Evolutionary conservation across 2,329 filamentous ascomycete species (phyloP), one percentile per base, ranked within the genome.

Genomic region (Triangularia setosa): DNA sequence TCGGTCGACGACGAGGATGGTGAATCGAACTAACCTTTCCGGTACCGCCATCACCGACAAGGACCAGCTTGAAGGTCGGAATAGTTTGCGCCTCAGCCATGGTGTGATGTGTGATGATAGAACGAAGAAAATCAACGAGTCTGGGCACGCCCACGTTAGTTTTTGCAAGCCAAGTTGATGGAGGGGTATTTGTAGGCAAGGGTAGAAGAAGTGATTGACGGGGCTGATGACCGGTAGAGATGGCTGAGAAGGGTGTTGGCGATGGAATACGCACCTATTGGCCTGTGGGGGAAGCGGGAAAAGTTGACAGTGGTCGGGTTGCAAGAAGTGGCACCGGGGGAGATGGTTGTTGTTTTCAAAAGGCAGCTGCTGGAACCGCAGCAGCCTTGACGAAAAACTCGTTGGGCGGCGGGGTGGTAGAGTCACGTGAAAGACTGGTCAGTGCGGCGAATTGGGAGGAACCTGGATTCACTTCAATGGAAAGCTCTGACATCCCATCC

Each of bases 21-120:
- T 24, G 23, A 28, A 55, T 55, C 24, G 64, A 77, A 69, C 88
- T 81, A 81, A 96, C 95, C 93, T 99, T 99, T 84, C 95, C 95
- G 76, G 95, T 99, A 87, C 95, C 95, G 82, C 95, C 95, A 79
- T 99, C 95, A 80, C 95, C 95, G 77, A 99, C 95, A 83, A 99
- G 92, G 80, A 99, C 95, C 76, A 99, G 92, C 92, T 99, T 99
- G 90, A 99, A 99, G 80, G 92, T 97, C 72, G 94, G 92, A 72
- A 83, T 75, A 68, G 79, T 75, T 78, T 79, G 73, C 69, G 75
- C 75, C 72, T 82, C 79, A 81, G 90, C 87, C 91, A 95, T 96
- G 75, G 66, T 81, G 74, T 79, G 73, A 25, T 52, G 70, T 69
- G 73, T 65, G 66, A 62, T 62, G 61, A 61, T 52, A 61, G 56